Base-by-base conservation (phyloP, 2,329 filamentous ascomycete genomes). In the Aspergillus sp. region DNA sequence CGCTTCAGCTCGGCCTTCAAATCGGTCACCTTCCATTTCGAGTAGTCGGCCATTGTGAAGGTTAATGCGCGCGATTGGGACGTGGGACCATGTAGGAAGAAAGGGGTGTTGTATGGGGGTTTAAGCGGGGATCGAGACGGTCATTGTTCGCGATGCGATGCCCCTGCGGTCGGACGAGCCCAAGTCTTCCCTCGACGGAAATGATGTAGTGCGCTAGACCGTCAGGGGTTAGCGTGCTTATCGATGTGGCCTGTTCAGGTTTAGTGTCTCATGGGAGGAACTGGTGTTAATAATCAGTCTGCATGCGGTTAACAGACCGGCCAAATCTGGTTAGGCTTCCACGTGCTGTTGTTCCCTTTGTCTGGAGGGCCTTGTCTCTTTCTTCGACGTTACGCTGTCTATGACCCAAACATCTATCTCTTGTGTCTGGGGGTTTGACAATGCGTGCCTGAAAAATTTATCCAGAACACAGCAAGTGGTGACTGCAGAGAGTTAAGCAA, bases 1-100 rank as follows among this genome's bases (percentile, higher is more conserved):
- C 81, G 82, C 76, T 90, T 92, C 47, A 93, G 82, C 79, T 92
- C 89, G 22, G 85, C 85, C 75, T 88, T 90, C 59, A 94, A 83
- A 69, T 92, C 89, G 36, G 87, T 81, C 63, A 94, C 90, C 77
- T 90, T 93, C 69, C 88, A 82, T 75, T 81, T 82, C 57, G 72
- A 79, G 72, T 82, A 85, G 65, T 84, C 82, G 61, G 78, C 76
- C 82, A 84, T 84, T 36, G 46, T 72, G 63, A 54, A 24, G 54
- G 22, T 14, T 26, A 46, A 47, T 52, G 32, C 59, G 45, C 63
- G 65, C n/a, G 4, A 9, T 55, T 14, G 22, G 42, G 45, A 49
- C 39, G 16, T 26, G 12, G 26, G 45, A 14, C 49, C 63, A 60
- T 60, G 55, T 54, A 59, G 20, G 10, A 14, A 7, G 16, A 42